Conservation (phyloP, 495 filamentous ascomycete species). For the Thermothielavioides terrestris region DNA sequence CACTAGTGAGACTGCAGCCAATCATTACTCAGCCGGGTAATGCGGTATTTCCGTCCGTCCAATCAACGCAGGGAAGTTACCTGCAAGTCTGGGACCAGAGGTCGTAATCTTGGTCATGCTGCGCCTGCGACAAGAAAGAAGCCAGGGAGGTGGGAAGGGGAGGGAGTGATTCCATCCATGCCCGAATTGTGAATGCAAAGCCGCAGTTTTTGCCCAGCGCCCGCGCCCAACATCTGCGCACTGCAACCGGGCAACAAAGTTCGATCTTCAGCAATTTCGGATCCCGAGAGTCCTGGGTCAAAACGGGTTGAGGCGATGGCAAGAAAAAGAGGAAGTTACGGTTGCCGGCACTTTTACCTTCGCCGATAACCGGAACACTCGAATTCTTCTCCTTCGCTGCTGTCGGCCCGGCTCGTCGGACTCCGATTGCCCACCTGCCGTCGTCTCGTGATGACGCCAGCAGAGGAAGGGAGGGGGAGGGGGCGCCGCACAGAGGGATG, state of each 20-base stretch:
- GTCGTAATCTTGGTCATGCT: conserved; percentile 5
- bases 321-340: too few relatives aligned
- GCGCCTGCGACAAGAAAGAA: background rate
- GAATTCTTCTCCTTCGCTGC: background rate
- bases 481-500: background rate
- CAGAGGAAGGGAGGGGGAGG: background rate
- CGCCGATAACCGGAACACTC: background rate
- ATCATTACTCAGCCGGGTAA: conserved; percentile 5
- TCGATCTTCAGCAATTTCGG: too few relatives aligned
- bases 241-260: too few relatives aligned
- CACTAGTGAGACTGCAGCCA: background rate
- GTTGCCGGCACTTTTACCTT: too few relatives aligned
- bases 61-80: background rate
- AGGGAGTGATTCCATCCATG: background rate
- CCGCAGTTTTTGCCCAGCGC: too few relatives aligned
- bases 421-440: background rate
- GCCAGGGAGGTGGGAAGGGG: too few relatives aligned
- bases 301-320: too few relatives aligned
- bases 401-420: background rate
- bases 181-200: too few relatives aligned
- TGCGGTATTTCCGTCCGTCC: background rate
- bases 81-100: background rate
- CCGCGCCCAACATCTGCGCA: too few relatives aligned
- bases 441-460: conserved; percentile 3
- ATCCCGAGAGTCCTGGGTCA: too few relatives aligned